These are phyloP conservation scores for Coemansia sp. DNA, from an alignment of 192 early-diverging fungal genomes.

Conservation along the genomic window DNA sequence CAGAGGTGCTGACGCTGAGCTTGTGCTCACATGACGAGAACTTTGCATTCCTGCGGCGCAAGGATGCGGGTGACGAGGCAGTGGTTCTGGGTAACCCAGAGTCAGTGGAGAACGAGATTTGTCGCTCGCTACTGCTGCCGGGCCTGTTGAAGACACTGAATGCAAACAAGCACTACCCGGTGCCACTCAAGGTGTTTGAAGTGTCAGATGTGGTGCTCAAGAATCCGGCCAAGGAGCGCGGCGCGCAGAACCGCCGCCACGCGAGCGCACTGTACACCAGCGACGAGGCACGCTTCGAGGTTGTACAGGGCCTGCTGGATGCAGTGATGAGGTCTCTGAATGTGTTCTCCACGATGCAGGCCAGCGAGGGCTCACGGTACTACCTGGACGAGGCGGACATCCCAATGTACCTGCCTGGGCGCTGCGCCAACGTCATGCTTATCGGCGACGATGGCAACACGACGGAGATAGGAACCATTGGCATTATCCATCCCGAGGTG, in stretches of 20 bases:
- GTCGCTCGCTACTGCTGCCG: slow-evolving; percentile 87
- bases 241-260: slow-evolving; percentile 86
- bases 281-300: slow-evolving; percentile 69
- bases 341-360: slow-evolving; percentile 7
- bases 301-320: slow-evolving; percentile 90
- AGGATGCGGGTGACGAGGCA: slow-evolving; percentile 75
- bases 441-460: slow-evolving; percentile 38
- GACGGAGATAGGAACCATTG: slow-evolving; percentile 76
- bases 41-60: slow-evolving; percentile 81
- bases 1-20: slow-evolving; percentile 90
- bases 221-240: slow-evolving; percentile 75
- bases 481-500: slow-evolving; percentile 91
- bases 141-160: slow-evolving; percentile 92
- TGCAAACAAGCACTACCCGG: slow-evolving; percentile 80
- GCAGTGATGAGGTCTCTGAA: slow-evolving; percentile 81
- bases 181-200: slow-evolving; percentile 95
- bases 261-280: slow-evolving; percentile 82
- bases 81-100: slow-evolving; percentile 91
- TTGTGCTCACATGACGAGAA: slow-evolving; percentile 99
- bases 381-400: slow-evolving; percentile 42
- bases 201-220: slow-evolving; percentile 93
- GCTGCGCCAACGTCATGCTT: slow-evolving; percentile 82
- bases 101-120: slow-evolving; percentile 88
- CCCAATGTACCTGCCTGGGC: slow-evolving; percentile 87
- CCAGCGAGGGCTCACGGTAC: slow-evolving; percentile 20